These are phyloP conservation scores for Hysterangium stoloniferum DNA, from an alignment of 768 basidiomycete species.

Conservation along the genomic window DNA sequence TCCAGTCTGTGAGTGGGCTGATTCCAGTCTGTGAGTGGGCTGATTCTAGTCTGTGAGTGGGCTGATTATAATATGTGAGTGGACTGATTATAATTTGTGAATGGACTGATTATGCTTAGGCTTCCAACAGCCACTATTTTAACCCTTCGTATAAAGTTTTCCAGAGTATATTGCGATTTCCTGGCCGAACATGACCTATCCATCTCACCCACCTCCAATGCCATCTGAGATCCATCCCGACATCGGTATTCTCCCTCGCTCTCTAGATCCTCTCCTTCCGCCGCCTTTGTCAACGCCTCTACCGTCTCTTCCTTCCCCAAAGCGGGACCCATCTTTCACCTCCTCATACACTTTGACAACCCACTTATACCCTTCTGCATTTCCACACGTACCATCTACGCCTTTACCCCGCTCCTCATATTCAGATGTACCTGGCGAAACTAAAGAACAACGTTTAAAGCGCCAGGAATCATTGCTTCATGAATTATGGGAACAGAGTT, in stretches of 20 bases:
- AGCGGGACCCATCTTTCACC: not conserved
- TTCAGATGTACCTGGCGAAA: not conserved
- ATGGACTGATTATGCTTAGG: too few relatives aligned
- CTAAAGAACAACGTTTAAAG: not conserved
- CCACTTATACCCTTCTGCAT: constrained; percentile 19
- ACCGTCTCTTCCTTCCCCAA: not conserved
- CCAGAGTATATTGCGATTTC: not conserved
- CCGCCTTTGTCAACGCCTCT: not conserved
- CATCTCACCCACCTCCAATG: not conserved
- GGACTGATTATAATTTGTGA: too few relatives aligned
- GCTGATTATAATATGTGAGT: too few relatives aligned
- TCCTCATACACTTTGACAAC: constrained; percentile 13
- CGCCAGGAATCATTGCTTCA: not conserved
- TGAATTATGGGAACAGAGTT: not conserved
- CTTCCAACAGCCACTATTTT: too few relatives aligned
- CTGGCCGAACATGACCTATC: not conserved
- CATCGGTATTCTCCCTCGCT: not conserved
- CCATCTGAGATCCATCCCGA: not conserved
- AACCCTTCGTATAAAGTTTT: too few relatives aligned
- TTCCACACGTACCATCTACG: constrained; percentile 12
- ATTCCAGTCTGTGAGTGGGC: too few relatives aligned
- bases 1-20: too few relatives aligned
- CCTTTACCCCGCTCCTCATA: not conserved
- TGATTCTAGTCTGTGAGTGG: too few relatives aligned
- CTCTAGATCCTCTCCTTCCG: not conserved